These are phyloP conservation scores for Porphyrellus cyaneotinctus DNA, from an alignment of 768 basidiomycete genomes.

Conservation along the genomic window DNA sequence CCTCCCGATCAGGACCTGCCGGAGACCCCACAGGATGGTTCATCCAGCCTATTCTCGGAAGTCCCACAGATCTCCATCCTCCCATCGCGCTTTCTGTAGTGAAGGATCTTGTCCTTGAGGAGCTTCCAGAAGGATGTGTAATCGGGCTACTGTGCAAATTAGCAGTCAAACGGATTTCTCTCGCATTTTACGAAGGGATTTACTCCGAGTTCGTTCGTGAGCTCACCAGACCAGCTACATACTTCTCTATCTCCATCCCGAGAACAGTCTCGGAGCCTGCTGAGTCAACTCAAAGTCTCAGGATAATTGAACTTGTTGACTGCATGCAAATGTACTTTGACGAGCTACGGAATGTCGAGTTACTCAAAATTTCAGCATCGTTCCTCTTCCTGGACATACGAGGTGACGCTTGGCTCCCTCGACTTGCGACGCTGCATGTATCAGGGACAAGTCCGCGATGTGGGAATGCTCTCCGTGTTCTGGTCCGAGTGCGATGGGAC, in stretches of 20 bases:
- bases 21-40: not conserved
- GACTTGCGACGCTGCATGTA: constrained; percentile 45
- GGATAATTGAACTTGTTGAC: not conserved
- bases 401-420: constrained; percentile 41
- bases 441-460: constrained; percentile 31
- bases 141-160: not conserved
- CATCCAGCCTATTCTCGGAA: constrained; percentile 5
- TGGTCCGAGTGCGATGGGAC: not conserved
- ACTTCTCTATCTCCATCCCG: not conserved
- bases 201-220: not conserved
- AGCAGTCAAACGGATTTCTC: not conserved
- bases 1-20: not conserved
- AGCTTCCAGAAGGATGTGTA: constrained; percentile 35
- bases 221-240: not conserved
- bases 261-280: not conserved
- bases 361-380: constrained; percentile 25
- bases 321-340: not conserved
- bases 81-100: constrained; percentile 30
- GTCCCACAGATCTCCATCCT: constrained; percentile 24
- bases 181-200: not conserved
- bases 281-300: not conserved
- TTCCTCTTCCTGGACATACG: constrained; percentile 33
- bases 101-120: constrained; percentile 37
- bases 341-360: not conserved
- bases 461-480: not conserved